phyloP scores from a whole-genome alignment of 2,329 filamentous ascomycete genomes.

The Fusarium succisae region DNA sequence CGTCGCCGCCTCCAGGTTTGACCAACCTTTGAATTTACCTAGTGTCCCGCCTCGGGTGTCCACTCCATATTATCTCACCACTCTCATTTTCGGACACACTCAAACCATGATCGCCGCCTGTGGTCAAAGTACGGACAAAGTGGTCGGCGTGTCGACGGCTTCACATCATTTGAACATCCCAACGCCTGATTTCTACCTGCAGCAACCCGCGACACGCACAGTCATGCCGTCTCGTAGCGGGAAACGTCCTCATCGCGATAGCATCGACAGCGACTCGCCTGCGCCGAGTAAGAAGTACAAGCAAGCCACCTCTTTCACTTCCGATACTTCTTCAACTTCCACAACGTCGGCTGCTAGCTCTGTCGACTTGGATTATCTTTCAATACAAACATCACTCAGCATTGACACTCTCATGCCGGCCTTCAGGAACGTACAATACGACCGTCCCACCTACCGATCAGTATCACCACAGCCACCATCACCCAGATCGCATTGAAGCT shows the following conservation, averaged over 20 bases:
- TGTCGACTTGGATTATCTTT: constrained; percentile 23
- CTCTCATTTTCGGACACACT: not conserved
- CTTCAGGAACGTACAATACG: constrained; percentile 38
- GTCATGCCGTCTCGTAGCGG: constrained; percentile 34
- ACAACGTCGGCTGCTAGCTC: constrained; percentile 21
- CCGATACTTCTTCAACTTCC: constrained; percentile 35
- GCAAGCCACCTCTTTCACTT: constrained; percentile 39
- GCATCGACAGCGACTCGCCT: constrained; percentile 28
- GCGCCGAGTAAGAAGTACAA: constrained; percentile 41
- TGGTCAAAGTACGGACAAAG: constrained; percentile 19
- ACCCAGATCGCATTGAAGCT: constrained; percentile 36
- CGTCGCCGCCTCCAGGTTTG: not conserved
- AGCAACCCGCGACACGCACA: constrained; percentile 9
- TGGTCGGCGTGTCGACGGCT: constrained; percentile 15
- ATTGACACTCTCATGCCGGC: constrained; percentile 32
- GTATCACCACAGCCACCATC: constrained; percentile 40
- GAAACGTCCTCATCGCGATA: constrained; percentile 38
- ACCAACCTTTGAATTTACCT: not conserved
- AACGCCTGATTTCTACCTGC: constrained; percentile 14
- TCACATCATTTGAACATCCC: constrained; percentile 20
- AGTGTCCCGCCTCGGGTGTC: not conserved
- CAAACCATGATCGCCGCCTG: constrained; percentile 22
- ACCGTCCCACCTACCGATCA: constrained; percentile 30
- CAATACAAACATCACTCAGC: constrained; percentile 22
- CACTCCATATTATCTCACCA: not conserved